These are phyloP conservation scores for Boletus edulis DNA, from an alignment of 768 basidiomycete genomes.

Conservation along the genomic window DNA sequence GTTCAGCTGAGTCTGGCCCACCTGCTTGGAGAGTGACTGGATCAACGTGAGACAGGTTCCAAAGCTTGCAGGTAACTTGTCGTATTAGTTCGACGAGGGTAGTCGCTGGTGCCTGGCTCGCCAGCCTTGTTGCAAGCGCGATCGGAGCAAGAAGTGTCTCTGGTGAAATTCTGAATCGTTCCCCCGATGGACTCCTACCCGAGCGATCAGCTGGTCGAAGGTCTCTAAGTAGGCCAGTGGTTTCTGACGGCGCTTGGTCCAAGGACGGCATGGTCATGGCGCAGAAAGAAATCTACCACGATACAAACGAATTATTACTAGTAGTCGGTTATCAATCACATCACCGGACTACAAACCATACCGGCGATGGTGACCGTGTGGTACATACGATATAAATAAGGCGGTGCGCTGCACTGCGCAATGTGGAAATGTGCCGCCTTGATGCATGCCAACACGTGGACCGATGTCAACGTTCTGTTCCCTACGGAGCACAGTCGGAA, in stretches of 20 bases:
- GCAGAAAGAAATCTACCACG: background rate
- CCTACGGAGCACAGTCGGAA: no score
- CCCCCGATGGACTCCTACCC: background rate
- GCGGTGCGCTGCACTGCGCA: no score
- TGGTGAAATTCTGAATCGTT: conserved; percentile 6
- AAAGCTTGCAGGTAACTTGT: conserved; percentile 23
- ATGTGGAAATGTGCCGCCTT: no score
- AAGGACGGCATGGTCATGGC: conserved; percentile 8
- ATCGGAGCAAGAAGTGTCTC: conserved; percentile 26
- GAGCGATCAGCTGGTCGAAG: background rate
- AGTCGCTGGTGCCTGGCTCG: conserved; percentile 19
- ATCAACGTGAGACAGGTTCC: conserved; percentile 14
- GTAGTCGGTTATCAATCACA: no score
- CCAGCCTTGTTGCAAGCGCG: conserved; percentile 22
- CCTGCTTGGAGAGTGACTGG: conserved; percentile 4
- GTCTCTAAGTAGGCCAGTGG: conserved; percentile 4
- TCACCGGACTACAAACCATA: no score
- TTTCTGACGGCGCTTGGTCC: conserved; percentile 3
- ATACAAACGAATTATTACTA: no score
- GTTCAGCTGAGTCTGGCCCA: conserved; percentile 1
- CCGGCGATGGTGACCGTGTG: no score
- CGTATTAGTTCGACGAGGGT: conserved; percentile 28
- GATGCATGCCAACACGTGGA: no score
- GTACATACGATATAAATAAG: no score
- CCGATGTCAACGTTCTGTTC: no score